phyloP scores from a whole-genome alignment of 345 rosid genomes.

The Rhizophora apiculata region DNA sequence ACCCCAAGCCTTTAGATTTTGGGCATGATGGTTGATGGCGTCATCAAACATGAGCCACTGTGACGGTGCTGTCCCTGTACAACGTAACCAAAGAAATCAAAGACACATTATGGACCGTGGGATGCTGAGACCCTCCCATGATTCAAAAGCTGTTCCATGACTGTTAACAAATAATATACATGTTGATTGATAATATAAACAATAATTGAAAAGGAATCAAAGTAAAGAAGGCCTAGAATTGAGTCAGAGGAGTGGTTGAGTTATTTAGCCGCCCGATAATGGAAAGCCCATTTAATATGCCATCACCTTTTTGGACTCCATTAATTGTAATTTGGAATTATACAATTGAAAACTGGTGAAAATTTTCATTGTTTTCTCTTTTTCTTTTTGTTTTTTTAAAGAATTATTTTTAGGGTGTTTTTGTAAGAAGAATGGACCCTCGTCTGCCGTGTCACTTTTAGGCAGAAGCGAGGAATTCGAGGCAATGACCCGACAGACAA shows the following conservation, averaged over 20 bases:
- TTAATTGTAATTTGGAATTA: slow-evolving; percentile 8
- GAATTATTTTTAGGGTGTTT: slow-evolving; percentile 3
- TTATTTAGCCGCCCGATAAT: slow-evolving; percentile 52
- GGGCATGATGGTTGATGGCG: slow-evolving; percentile 33
- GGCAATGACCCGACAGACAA: slow-evolving; percentile 51
- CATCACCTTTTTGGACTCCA: slow-evolving; percentile 18
- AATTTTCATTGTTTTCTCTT: background rate
- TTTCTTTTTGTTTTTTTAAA: background rate
- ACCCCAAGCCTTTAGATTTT: slow-evolving; percentile 1
- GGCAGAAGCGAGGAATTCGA: slow-evolving; percentile 44
- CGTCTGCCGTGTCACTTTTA: slow-evolving; percentile 53
- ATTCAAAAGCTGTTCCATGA: background rate
- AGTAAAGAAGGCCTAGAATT: slow-evolving; percentile 43
- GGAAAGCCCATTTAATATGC: slow-evolving; percentile 41
- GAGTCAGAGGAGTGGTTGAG: slow-evolving; percentile 90
- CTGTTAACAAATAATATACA: background rate
- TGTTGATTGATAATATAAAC: slow-evolving; percentile 25
- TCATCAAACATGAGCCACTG: slow-evolving; percentile 24
- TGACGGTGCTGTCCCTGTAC: slow-evolving; percentile 16
- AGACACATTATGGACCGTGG: slow-evolving; percentile 36
- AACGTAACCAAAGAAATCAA: slow-evolving; percentile 14
- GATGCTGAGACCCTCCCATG: slow-evolving; percentile 18
- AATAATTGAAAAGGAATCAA: slow-evolving; percentile 62
- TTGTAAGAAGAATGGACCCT: slow-evolving; percentile 33
- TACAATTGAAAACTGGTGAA: background rate